Evolutionary conservation across 257 asterid genomes (phyloP).

Genomic region (Datura wrightii): DNA sequence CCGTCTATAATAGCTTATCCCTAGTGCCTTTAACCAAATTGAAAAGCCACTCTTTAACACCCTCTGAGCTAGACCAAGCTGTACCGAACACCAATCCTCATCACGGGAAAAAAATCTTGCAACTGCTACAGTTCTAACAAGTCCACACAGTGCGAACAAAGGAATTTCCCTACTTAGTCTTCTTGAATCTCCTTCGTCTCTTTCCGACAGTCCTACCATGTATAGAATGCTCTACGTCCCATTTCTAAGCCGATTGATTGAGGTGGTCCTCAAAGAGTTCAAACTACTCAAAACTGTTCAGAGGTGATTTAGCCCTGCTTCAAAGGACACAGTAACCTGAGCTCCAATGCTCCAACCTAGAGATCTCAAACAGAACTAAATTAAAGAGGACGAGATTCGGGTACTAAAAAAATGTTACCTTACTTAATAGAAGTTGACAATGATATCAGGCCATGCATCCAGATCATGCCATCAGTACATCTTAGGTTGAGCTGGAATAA

Average conservation of each 20-base stretch:
- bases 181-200: neutral
- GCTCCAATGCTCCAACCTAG: neutral
- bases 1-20: neutral
- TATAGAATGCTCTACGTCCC: neutral
- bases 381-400: neutral
- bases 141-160: neutral
- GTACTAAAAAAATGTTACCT: neutral
- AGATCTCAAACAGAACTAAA: neutral
- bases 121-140: neutral
- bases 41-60: neutral
- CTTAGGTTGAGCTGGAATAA: constrained; percentile 11
- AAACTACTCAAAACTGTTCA: neutral
- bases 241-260: neutral
- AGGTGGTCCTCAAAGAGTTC: neutral
- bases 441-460: neutral
- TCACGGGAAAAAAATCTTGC: neutral
- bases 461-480: constrained; percentile 16
- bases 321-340: neutral
- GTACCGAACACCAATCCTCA: neutral
- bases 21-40: neutral
- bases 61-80: neutral
- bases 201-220: neutral
- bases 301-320: constrained; percentile 18
- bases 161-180: neutral
- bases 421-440: neutral